Evolutionary conservation across 2,329 filamentous ascomycete species (phyloP), one percentile per base, ranked within the genome.

Genomic region (Claviceps maximensis): DNA sequence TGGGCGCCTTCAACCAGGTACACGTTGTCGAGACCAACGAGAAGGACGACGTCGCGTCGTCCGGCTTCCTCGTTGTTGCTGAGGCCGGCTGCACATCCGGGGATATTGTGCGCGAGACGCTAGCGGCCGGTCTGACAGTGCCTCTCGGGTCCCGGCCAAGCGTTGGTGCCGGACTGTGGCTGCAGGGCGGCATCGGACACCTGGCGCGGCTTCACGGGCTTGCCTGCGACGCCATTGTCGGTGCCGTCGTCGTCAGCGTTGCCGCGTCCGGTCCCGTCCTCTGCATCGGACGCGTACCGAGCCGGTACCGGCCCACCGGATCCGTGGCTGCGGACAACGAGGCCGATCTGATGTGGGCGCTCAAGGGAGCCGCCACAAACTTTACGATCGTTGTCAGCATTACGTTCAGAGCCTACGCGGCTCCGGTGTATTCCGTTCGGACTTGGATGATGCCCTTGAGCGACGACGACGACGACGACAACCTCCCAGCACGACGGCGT

Each of bases 151-250:
- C n/a, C n/a, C n/a, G n/a, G n/a, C n/a, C n/a, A n/a, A n/a, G n/a
- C n/a, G n/a, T n/a, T n/a, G 83, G 57, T 58, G 60, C 21, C 67
- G 70, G 50, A 59, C 75, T 64, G 7, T 50, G 82, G 82, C 42
- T 80, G 81, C 51, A 80, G 44, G 82, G 82, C 42, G 80, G 81
- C 51, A 80, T 84, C 49, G 80, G 80, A 2, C 79, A 83, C 57
- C 66, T 82, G n/a, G 60, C 74, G 38, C 70, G 80, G 54, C 52
- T 70, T 9, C 63, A 80, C 56, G 80, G 81, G 1, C 77, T 85
- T 13, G 56, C 78, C 2, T 83, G 78, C 57, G 80, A 84, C 57
- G 62, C 73, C 46, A n/a, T n/a, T n/a, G n/a, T n/a, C n/a, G n/a
- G n/a, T n/a, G n/a, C n/a, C n/a, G n/a, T n/a, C n/a, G n/a, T n/a